These are phyloP conservation scores for Penicillium maclennaniae DNA, from an alignment of 495 filamentous ascomycete species.

Conservation along the genomic window DNA sequence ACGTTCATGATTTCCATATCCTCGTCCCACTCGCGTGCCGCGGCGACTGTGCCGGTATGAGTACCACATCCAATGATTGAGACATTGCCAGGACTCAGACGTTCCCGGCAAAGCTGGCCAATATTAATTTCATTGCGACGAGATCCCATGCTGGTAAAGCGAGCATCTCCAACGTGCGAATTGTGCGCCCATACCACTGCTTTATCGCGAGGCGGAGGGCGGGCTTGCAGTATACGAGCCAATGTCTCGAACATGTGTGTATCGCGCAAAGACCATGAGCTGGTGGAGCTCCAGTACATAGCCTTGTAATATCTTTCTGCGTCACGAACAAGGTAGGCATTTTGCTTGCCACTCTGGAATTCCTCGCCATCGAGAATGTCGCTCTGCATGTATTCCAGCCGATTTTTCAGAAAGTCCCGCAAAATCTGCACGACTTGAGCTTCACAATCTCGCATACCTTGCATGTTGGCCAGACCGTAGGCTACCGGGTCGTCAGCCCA, in stretches of 20 bases:
- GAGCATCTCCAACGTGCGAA: slow-evolving; percentile 57
- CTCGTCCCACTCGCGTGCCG: slow-evolving; percentile 54
- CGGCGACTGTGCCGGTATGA: slow-evolving; percentile 55
- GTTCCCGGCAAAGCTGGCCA: slow-evolving; percentile 53
- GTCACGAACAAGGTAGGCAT: slow-evolving; percentile 52
- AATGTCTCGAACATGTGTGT: slow-evolving; percentile 58
- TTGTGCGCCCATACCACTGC: slow-evolving; percentile 61
- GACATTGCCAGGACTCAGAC: slow-evolving; percentile 43
- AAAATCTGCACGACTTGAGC: slow-evolving; percentile 45
- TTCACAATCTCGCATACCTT: slow-evolving; percentile 48
- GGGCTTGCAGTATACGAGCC: slow-evolving; percentile 41
- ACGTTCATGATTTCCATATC: slow-evolving; percentile 53
- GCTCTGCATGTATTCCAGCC: slow-evolving; percentile 40
- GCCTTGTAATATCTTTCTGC: slow-evolving; percentile 56
- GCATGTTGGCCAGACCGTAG: slow-evolving; percentile 48
- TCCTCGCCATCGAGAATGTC: slow-evolving; percentile 42
- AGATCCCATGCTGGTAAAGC: slow-evolving; percentile 52
- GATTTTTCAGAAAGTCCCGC: slow-evolving; percentile 37
- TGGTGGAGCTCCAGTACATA: slow-evolving; percentile 55
- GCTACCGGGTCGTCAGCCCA: slow-evolving; percentile 52
- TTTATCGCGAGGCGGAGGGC: slow-evolving; percentile 36
- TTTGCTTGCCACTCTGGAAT: slow-evolving; percentile 52
- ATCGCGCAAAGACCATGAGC: slow-evolving; percentile 57
- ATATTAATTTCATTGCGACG: slow-evolving; percentile 50
- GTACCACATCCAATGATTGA: slow-evolving; percentile 51